Base-by-base conservation (phyloP, 176 grass and related monocot species). In the Tillandsia fasciculata region DNA sequence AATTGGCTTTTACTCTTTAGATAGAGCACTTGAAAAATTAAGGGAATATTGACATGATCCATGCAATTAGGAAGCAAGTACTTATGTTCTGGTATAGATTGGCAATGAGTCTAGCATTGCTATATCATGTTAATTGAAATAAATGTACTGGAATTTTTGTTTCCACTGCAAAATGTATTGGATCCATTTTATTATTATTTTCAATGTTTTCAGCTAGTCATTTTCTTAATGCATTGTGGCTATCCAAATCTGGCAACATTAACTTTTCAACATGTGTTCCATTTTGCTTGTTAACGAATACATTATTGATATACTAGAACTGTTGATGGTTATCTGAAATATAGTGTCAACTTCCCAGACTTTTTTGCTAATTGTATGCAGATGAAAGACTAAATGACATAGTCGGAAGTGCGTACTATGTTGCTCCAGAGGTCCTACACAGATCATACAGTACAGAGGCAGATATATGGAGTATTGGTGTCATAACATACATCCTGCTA, bases 371-470 rank as follows among this genome's bases (percentile, higher is more conserved):
- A 17, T 69, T 0, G 20, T 76, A 67, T 87, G 65, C 87, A 99
- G 95, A 99, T 84, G 95, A 94, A 72, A 99, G 95, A 63, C 87
- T 99, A 66, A 99, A 99, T 75, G 95, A 99, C 80, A 94, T 99
- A 80, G 95, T 99, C 72, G 95, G 95, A 48, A 93, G 89, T 83
- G 90, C 95, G 48, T 99, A 99, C 80, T 94, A 99, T 27, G 95
- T 99, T 59, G 95, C 95, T 10, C 90, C 95, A 58, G 95, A 99
- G 68, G 95, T 99, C 70, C 78, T 94, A 59, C 95, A 99, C 70
- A 99, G 95, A 86, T 99, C 95, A 52, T 99, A 99, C 73, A 93
- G 87, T 81, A 90, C 83, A 70, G 95, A 99, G 76, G 95, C 95
- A 29, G 95, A 99, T 70, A 87, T 99, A 52, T 99, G 95, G 95